Conservation (phyloP, 164 flowering plant species). For the Magnolia kwangsiensis region DNA sequence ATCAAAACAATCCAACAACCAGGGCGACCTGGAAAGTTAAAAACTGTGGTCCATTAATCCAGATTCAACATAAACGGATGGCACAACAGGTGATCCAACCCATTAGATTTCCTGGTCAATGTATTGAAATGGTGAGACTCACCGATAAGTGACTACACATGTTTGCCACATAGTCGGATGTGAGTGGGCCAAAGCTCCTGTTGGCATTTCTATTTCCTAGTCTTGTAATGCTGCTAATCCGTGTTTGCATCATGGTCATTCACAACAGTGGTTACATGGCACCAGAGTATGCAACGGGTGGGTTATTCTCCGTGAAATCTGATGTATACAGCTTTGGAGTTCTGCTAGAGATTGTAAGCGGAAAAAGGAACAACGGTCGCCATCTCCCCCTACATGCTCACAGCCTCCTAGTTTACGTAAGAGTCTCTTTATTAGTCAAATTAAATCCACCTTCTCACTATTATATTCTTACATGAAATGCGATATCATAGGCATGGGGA, state of each 20-base stretch:
- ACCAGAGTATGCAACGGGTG: too few species aligned
- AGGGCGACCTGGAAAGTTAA: too few species aligned
- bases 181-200: background rate
- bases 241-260: too few species aligned
- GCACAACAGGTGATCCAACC: background rate
- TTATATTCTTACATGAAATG: constrained; percentile 13
- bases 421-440: background rate
- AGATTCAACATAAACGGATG: too few species aligned
- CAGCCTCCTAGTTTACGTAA: constrained; percentile 16
- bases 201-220: background rate
- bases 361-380: background rate
- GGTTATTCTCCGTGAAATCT: background rate
- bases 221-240: background rate
- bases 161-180: background rate
- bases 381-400: background rate
- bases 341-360: background rate
- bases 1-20: too few species aligned
- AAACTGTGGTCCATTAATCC: too few species aligned
- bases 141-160: too few species aligned
- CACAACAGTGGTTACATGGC: too few species aligned
- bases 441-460: background rate
- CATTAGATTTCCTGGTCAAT: background rate
- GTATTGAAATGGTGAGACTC: background rate
- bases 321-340: constrained; percentile 2
- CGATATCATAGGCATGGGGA: constrained; percentile 27